Evolutionary conservation across 2,329 filamentous ascomycete species (phyloP).

Genomic region (Fusarium pseudograminearum): DNA sequence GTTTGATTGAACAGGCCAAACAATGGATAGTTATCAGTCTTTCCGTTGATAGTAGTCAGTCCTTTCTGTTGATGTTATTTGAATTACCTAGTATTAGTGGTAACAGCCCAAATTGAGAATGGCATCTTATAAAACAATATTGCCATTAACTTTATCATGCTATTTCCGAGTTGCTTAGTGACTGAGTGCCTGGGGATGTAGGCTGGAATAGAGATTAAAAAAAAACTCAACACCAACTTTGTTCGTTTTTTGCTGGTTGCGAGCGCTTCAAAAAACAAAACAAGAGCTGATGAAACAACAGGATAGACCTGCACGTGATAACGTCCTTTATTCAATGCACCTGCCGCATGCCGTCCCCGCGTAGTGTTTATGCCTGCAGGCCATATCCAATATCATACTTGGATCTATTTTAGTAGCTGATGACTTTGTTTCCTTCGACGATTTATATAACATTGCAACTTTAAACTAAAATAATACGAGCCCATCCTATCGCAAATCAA

Average conservation of each 20-base stretch:
- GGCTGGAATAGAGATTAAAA: background rate
- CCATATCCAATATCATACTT: background rate
- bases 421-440: conserved; percentile 6
- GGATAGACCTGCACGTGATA: conserved; percentile 36
- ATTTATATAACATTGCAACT: background rate
- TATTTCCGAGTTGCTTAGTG: background rate
- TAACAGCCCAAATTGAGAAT: conserved; percentile 8
- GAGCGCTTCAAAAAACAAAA: background rate
- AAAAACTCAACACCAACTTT: background rate
- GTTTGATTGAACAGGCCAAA: background rate
- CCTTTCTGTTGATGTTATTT: background rate
- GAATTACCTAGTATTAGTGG: background rate
- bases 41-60: background rate
- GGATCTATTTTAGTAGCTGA: conserved; percentile 11
- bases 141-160: background rate
- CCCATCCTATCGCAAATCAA: background rate
- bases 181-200: background rate
- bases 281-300: background rate
- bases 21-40: background rate
- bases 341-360: conserved; percentile 18
- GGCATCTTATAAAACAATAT: background rate
- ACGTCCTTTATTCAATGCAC: conserved; percentile 12
- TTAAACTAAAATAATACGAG: background rate
- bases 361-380: conserved; percentile 25
- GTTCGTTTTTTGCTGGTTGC: background rate